Percentiles rank a stretch among this genome's conserved stretches.
These are phyloP conservation scores for Vigna mungo DNA, from an alignment of 306 rosid species.

Conservation along the genomic window DNA sequence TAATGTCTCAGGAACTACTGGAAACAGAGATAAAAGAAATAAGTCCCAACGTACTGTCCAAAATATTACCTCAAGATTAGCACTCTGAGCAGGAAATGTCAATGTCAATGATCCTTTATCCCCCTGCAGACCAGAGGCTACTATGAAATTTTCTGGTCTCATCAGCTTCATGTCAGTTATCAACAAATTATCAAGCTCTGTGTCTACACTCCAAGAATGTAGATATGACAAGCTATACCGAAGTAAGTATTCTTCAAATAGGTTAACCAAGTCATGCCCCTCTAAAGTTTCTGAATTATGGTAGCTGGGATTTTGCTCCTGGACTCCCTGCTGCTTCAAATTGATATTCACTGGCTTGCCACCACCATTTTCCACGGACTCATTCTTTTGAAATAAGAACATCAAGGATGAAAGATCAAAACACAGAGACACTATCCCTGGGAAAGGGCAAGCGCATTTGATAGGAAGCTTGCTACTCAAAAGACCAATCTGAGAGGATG, in stretches of 20 bases:
- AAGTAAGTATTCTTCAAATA: conserved; percentile 80
- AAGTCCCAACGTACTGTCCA: conserved; percentile 49
- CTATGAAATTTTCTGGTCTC: conserved; percentile 78
- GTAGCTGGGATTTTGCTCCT: conserved; percentile 55
- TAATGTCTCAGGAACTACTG: conserved; percentile 56
- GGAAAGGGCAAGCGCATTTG: conserved; percentile 88
- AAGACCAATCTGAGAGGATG: conserved; percentile 46
- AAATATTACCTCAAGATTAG: conserved; percentile 77
- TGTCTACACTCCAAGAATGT: conserved; percentile 83
- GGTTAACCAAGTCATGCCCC: conserved; percentile 62
- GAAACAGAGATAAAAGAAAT: conserved; percentile 49
- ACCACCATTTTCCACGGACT: conserved; percentile 47
- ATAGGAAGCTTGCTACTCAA: conserved; percentile 69
- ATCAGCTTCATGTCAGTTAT: conserved; percentile 77
- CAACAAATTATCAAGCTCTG: conserved; percentile 83
- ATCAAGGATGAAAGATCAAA: conserved; percentile 82
- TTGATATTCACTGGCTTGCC: conserved; percentile 46
- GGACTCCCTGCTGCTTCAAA: conserved; percentile 64
- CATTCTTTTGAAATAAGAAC: conserved; percentile 62
- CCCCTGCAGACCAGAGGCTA: conserved; percentile 89
- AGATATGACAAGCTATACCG: conserved; percentile 87
- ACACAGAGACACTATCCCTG: conserved; percentile 81
- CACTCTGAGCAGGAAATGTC: conserved; percentile 78
- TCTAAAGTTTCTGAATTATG: conserved; percentile 58
- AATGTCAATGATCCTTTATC: conserved; percentile 93